A percentile compares a stretch with the other conserved stretches of the same genome.
Conservation (phyloP, 768 basidiomycete species). For the Tylopilus subfusipes region DNA sequence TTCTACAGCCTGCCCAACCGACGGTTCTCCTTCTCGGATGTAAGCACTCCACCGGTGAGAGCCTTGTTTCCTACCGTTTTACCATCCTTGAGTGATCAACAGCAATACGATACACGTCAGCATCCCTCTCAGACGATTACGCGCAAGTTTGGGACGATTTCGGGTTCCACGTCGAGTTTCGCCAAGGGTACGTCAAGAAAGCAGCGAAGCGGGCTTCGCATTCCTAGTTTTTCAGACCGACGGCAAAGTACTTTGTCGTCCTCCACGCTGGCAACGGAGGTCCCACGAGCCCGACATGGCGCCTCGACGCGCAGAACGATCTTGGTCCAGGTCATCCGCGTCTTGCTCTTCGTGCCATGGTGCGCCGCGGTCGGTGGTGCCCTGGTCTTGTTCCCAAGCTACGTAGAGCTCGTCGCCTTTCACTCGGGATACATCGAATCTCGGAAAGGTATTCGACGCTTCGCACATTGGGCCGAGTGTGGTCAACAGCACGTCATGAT, state of each 20-base stretch:
- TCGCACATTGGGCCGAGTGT: conserved; percentile 37
- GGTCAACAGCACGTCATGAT: conserved; percentile 34
- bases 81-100: not conserved
- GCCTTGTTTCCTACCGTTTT: not conserved
- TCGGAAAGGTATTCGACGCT: conserved; percentile 33
- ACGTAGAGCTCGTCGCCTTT: conserved; percentile 29
- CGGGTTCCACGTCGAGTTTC: conserved; percentile 17
- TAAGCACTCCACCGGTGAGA: conserved; percentile 13
- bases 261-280: not conserved
- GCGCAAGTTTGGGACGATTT: conserved; percentile 27
- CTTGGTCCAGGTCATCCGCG: conserved; percentile 8
- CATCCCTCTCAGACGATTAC: conserved; percentile 2
- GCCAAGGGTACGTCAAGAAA: conserved; percentile 2
- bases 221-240: conserved; percentile 13
- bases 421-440: conserved; percentile 28
- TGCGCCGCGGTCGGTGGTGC: conserved; percentile 34
- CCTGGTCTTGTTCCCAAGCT: conserved; percentile 28
- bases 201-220: conserved; percentile 7
- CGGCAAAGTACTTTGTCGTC: not conserved
- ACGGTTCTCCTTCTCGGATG: conserved; percentile 29
- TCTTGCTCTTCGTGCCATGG: conserved; percentile 34
- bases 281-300: not conserved
- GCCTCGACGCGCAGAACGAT: not conserved
- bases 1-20: conserved; percentile 31
- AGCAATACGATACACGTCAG: not conserved